Evolutionary conservation across 2,329 filamentous ascomycete genomes (phyloP).

Genomic region (Torrubiella hemipterigena): DNA sequence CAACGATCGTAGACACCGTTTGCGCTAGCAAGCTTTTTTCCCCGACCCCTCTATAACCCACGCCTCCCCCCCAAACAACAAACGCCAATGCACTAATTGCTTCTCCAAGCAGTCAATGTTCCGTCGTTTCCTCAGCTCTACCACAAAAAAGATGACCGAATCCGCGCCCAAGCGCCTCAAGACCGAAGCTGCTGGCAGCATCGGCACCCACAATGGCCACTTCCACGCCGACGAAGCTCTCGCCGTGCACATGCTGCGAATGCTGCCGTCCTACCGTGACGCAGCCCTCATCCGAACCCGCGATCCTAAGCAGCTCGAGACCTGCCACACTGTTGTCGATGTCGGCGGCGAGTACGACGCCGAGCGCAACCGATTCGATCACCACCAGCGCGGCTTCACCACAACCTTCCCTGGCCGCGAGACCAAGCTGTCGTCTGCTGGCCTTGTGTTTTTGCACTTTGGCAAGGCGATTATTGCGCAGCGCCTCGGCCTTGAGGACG

Average conservation of each 20-base stretch:
- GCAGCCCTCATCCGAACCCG: slow-evolving; percentile 76
- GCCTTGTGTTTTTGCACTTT: slow-evolving; percentile 92
- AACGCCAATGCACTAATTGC: slow-evolving; percentile 5
- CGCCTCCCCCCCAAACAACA: slow-evolving; percentile 4
- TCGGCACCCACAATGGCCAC: slow-evolving; percentile 95
- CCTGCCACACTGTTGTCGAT: slow-evolving; percentile 91
- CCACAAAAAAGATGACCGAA: slow-evolving; percentile 36
- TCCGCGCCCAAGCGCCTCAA: slow-evolving; percentile 73
- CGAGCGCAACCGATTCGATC: slow-evolving; percentile 70
- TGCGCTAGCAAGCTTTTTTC: background rate
- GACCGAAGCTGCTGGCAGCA: slow-evolving; percentile 42
- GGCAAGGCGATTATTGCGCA: slow-evolving; percentile 69
- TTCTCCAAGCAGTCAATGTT: slow-evolving; percentile 14
- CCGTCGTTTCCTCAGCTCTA: slow-evolving; percentile 14
- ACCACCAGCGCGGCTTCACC: slow-evolving; percentile 88
- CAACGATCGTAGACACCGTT: background rate
- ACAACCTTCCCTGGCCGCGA: slow-evolving; percentile 71
- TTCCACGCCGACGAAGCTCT: slow-evolving; percentile 98
- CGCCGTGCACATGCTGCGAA: slow-evolving; percentile 88
- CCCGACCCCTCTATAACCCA: slow-evolving; percentile 1
- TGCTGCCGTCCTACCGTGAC: slow-evolving; percentile 67
- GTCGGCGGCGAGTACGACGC: slow-evolving; percentile 93
- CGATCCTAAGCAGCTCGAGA: slow-evolving; percentile 63
- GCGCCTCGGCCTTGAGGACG: slow-evolving; percentile 29
- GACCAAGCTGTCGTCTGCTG: slow-evolving; percentile 89